phyloP scores from a whole-genome alignment of 371 early-diverging fungal genomes.

The Fennellomyces sp. region DNA sequence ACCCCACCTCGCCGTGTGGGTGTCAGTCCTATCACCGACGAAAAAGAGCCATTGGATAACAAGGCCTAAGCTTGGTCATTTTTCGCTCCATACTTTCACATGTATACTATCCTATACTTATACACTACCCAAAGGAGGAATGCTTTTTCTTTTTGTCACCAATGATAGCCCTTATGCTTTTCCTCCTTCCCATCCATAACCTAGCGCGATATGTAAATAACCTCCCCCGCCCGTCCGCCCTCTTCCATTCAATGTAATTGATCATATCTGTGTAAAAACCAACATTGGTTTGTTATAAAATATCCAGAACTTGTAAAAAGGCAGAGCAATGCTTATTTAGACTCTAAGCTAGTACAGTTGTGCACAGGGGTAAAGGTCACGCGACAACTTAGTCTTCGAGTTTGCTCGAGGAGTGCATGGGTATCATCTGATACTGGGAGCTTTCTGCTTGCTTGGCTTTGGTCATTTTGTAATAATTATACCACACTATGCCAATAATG shows the following conservation, averaged over 20 bases:
- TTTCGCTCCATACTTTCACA: neutral
- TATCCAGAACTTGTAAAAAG: too few relatives aligned
- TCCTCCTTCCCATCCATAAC: neutral
- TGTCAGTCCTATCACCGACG: slow-evolving; percentile 9
- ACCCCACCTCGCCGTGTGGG: slow-evolving; percentile 3
- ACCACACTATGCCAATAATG: slow-evolving; percentile 58
- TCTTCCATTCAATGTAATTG: neutral
- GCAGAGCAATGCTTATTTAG: too few relatives aligned
- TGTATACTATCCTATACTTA: neutral
- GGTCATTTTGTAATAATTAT: slow-evolving; percentile 60
- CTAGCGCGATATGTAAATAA: slow-evolving; percentile 2
- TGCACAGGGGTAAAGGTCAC: neutral
- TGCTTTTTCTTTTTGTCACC: neutral
- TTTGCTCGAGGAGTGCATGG: slow-evolving; percentile 31
- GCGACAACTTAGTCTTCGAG: slow-evolving; percentile 24
- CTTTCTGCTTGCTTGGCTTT: slow-evolving; percentile 30
- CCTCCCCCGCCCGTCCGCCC: neutral
- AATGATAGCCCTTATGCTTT: neutral
- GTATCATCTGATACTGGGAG: slow-evolving; percentile 28
- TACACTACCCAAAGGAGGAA: neutral
- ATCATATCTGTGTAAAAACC: neutral
- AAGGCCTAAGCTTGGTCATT: neutral
- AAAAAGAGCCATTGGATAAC: slow-evolving; percentile 5
- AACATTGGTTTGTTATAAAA: too few relatives aligned
- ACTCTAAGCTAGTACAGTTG: too few relatives aligned